Evolutionary conservation across 345 rosid species (phyloP), one percentile per base, ranked within the genome.

Genomic region (Trapa incisa): DNA sequence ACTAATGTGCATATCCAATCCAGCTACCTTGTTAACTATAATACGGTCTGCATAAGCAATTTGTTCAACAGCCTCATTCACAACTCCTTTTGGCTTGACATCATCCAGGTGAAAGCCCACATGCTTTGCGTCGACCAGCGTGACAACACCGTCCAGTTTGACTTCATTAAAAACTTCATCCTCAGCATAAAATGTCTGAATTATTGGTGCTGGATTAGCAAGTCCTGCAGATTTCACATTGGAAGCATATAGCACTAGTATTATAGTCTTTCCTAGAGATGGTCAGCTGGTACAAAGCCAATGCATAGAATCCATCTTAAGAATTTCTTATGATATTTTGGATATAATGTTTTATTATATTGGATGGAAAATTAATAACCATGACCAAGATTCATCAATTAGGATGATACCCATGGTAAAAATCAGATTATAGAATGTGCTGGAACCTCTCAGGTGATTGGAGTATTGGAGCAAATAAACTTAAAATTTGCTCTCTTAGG

Each of bases 201-300:
- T 94, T 66, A 94, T 87, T 32, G 97, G 99, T n/a, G 99, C 89
- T 14, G 93, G 99, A 69, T 89, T 94, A 50, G 99, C 99, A 84
- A 94, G 77, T 68, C 99, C 97, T 91, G 75, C 57, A 68, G 56
- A 32, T 39, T 35, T 4, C 17, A 16, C 17, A 70, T 33, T 64
- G 33, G 29, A 39, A 68, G 50, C 39, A 67, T 33, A 5, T 29
- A 73, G 1, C 60, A 52, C 60, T 17, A 58, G 15, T 32, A 35
- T 13, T 1, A 3, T 29, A 10, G 16, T 39, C 10, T 16, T 16
- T 39, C 48, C 3, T 4, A 2, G 42, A 62, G 9, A 64, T 0
- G 0, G 11, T 29, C 33, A 11, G 67, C 47, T 36, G 67, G 22
- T 12, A 12, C 1, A 32, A 38, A 41, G 3, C 45, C 1, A 63